Conservation (phyloP, 768 basidiomycete species). For the Leccinum barrowsii region DNA sequence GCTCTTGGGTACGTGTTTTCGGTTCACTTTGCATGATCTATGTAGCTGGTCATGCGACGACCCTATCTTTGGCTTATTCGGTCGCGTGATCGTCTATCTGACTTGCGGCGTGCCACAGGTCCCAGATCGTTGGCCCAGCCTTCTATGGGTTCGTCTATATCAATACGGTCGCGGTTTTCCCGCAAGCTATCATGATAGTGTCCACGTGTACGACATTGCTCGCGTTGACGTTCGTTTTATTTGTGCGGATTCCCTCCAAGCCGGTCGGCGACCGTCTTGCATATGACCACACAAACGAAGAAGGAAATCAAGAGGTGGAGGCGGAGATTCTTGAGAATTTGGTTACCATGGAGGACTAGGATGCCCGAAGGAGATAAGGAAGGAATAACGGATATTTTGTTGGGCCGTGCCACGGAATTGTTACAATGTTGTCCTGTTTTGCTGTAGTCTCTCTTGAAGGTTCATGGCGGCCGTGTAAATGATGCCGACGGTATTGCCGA, state of each 20-base stretch:
- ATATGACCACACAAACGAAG: neutral
- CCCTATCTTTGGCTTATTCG: neutral
- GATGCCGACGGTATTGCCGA: too few relatives aligned
- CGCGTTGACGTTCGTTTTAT: conserved; percentile 43
- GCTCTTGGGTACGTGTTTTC: conserved; percentile 49
- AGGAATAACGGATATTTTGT: neutral
- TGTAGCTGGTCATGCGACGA: neutral
- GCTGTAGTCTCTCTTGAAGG: neutral
- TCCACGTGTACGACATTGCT: conserved; percentile 38
- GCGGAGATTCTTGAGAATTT: neutral
- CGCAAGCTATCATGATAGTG: conserved; percentile 67
- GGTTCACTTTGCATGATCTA: neutral
- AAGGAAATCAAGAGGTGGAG: neutral
- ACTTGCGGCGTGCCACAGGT: conserved; percentile 33
- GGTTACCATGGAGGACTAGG: neutral
- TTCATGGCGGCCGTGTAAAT: neutral
- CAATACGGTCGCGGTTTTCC: conserved; percentile 65
- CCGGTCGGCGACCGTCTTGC: neutral
- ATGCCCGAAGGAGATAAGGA: conserved; percentile 3
- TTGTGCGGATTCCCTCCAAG: conserved; percentile 41
- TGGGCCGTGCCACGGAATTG: neutral
- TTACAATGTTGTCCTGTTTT: neutral
- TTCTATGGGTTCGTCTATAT: conserved; percentile 71
- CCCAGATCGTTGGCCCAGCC: conserved; percentile 67
- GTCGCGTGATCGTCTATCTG: neutral